Base-by-base conservation (phyloP, 495 filamentous ascomycete species). In the Articulospora tetracladia region DNA sequence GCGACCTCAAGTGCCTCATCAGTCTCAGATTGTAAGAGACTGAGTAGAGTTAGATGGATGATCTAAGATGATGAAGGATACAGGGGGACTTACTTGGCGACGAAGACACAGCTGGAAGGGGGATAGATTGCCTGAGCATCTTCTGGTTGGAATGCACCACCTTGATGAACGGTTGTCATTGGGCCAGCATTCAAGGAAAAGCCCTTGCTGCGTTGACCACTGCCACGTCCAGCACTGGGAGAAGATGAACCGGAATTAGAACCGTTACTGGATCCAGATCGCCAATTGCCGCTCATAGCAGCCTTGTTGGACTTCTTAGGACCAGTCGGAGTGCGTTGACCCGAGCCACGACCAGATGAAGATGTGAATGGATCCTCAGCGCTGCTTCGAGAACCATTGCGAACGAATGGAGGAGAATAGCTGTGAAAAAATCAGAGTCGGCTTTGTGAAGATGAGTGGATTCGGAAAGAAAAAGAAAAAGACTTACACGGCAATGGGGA, bases 71-170 rank as follows among this genome's bases (percentile, higher is more conserved):
- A 22, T 25, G 20, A 19, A 60, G 19, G 34, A 22, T 50, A 0
- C 17, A 20, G 19, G 36, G 10, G 59, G 20, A 77, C 80, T 73
- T 74, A 86, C 84, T 88, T 88, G 11, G 85, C 85, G 47, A 86
- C 82, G 59, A 88, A 86, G 17, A 86, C 75, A 61, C 85, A 86
- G 58, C 79, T 77, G 28, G 72, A 74, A 2, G 82, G 72, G 7
- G 78, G 77, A 50, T 81, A 83, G 49, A 81, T 67, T 6, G 71
- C 72, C 61, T 87, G 85, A n/a, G 82, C 78, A 58, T 85, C 83
- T n/a, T 78, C 70, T 55, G 71, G 67, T 8, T 69, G 67, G 53
- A 73, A 30, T 28, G 25, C 51, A 28, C 24, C 17, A 34, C 13
- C 17, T 53, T 34, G 23, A 7, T 25, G 28, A 55, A 13, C 15